Evolutionary conservation across 2,329 filamentous ascomycete genomes (phyloP).

Genomic region (Xylariaceae sp.): DNA sequence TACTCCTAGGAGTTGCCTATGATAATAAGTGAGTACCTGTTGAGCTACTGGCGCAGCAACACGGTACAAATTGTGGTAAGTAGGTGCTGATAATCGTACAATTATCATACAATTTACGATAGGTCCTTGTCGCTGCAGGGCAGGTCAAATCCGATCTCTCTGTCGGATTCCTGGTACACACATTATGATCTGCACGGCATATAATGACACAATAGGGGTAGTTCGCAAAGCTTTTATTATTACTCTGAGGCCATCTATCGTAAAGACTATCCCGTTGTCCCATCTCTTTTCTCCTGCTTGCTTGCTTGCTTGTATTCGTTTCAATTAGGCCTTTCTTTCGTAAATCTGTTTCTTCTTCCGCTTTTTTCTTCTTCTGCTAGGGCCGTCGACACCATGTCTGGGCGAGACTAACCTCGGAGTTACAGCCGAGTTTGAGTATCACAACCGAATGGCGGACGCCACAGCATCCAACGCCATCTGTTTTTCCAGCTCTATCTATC

Average conservation of each 20-base stretch:
- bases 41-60: neutral
- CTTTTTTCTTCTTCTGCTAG: neutral
- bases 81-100: no score
- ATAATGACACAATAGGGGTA: neutral
- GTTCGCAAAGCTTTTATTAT: conserved; percentile 11
- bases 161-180: neutral
- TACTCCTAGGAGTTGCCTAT: neutral
- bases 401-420: conserved; percentile 1
- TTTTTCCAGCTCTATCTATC: conserved; percentile 8
- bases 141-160: neutral
- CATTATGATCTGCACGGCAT: neutral
- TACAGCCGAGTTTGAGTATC: conserved; percentile 14
- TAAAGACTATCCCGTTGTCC: neutral
- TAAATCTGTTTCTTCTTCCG: no score
- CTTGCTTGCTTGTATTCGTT: neutral
- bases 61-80: no score
- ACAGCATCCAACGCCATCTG: conserved; percentile 11
- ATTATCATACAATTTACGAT: neutral
- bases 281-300: neutral
- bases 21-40: neutral
- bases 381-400: neutral
- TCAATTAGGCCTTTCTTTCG: neutral
- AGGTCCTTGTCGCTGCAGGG: neutral
- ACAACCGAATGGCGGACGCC: conserved; percentile 7
- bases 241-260: conserved; percentile 4